Percentiles rank a stretch among this genome's conserved stretches.
phyloP scores from a whole-genome alignment of 1,284 basidiomycete genomes.

The Ustilago shanxiensis region DNA sequence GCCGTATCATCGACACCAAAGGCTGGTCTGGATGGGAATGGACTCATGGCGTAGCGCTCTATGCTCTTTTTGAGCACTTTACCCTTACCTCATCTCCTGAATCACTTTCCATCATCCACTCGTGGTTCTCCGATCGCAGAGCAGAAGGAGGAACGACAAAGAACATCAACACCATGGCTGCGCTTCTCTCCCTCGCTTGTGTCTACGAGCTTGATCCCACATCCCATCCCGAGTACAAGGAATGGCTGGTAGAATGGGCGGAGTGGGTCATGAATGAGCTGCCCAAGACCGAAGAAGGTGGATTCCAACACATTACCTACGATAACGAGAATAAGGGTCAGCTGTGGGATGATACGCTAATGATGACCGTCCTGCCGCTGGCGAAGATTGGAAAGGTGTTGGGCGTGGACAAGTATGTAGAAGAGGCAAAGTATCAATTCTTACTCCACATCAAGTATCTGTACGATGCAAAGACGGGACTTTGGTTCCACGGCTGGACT shows the following conservation, averaged over 20 bases:
- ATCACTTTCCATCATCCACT: constrained; percentile 73
- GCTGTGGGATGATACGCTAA: constrained; percentile 78
- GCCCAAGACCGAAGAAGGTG: constrained; percentile 75
- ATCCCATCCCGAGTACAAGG: constrained; percentile 68
- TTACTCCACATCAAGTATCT: constrained; percentile 75
- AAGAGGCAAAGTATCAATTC: constrained; percentile 77
- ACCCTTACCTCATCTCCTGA: constrained; percentile 73
- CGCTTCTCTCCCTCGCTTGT: constrained; percentile 76
- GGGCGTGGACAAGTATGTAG: constrained; percentile 74
- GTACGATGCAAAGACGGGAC: constrained; percentile 73
- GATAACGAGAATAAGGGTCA: constrained; percentile 75
- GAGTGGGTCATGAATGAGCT: constrained; percentile 78
- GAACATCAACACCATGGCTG: constrained; percentile 80
- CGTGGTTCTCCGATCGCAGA: constrained; percentile 76
- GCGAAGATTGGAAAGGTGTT: constrained; percentile 77
- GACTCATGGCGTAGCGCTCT: constrained; percentile 74
- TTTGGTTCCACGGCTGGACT: constrained; percentile 76
- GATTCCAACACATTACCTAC: constrained; percentile 78
- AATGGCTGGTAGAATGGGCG: constrained; percentile 77
- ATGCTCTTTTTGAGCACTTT: constrained; percentile 70
- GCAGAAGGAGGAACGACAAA: constrained; percentile 75
- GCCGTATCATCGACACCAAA: constrained; percentile 77
- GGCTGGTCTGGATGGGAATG: constrained; percentile 80
- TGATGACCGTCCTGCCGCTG: constrained; percentile 77
- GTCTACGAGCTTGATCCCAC: constrained; percentile 72